A percentile compares a stretch with the other conserved stretches of the same genome.
These are phyloP conservation scores for Spergularia azorica DNA, from an alignment of 179 eudicot species.

Conservation along the genomic window DNA sequence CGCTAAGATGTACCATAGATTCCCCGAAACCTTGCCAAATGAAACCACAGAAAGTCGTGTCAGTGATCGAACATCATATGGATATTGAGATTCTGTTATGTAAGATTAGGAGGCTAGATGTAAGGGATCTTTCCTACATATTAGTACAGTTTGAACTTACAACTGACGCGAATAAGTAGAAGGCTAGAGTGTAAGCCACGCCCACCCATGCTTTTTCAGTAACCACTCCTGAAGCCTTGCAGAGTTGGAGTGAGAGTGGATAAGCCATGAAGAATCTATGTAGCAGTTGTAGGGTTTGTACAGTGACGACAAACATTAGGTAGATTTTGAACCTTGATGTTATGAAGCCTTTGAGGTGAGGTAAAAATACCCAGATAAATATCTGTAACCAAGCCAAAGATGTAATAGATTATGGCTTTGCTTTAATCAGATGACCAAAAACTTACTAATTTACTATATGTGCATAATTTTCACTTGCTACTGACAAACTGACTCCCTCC, in stretches of 20 bases:
- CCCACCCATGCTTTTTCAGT: constrained; percentile 79
- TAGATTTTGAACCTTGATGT: constrained; percentile 53
- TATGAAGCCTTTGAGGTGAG: constrained; percentile 43
- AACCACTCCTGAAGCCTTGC: constrained; percentile 62
- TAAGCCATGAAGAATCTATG: constrained; percentile 56
- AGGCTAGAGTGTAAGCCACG: constrained; percentile 71
- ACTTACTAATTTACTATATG: not conserved
- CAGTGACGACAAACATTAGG: constrained; percentile 44
- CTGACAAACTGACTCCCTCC: too few relatives aligned
- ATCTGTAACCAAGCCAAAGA: constrained; percentile 35
- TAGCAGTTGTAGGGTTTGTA: constrained; percentile 48
- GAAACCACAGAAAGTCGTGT: not conserved
- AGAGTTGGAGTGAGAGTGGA: constrained; percentile 60
- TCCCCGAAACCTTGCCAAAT: constrained; percentile 53
- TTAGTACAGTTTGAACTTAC: constrained; percentile 37
- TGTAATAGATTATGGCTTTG: too few relatives aligned
- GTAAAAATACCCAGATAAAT: constrained; percentile 55
- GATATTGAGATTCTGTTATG: too few relatives aligned
- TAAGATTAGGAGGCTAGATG: too few relatives aligned
- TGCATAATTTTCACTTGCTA: not conserved
- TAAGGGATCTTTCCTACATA: too few relatives aligned
- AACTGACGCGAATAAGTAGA: constrained; percentile 72
- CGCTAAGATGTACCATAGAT: constrained; percentile 72
- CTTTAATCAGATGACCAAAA: not conserved
- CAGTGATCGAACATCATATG: not conserved